These are phyloP conservation scores for Aspergillus hiratsukae DNA, from an alignment of 2,329 filamentous ascomycete genomes.

Conservation along the genomic window DNA sequence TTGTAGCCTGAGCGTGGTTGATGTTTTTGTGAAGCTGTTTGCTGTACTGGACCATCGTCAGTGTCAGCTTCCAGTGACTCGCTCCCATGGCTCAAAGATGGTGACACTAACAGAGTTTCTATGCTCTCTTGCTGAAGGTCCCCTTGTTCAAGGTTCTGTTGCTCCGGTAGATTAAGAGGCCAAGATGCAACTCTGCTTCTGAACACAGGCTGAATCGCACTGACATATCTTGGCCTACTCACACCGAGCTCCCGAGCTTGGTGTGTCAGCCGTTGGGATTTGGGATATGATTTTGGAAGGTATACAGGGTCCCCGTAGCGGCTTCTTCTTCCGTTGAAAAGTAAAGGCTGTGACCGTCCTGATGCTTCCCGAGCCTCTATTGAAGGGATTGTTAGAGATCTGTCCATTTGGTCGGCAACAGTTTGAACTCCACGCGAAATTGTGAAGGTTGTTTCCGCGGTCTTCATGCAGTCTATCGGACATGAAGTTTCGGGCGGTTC, in stretches of 20 bases:
- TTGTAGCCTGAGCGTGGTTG: not conserved
- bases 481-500: not conserved
- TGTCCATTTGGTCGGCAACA: not conserved
- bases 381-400: not conserved
- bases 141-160: not conserved
- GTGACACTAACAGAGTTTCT: not conserved
- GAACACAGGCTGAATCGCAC: not conserved
- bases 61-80: not conserved
- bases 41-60: not conserved
- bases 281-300: not conserved
- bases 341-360: not conserved
- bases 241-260: not conserved
- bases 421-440: not conserved
- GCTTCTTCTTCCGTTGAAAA: not conserved
- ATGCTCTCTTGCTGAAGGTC: not conserved
- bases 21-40: not conserved
- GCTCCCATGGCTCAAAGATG: not conserved
- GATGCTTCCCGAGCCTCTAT: not conserved
- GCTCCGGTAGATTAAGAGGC: not conserved
- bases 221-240: not conserved
- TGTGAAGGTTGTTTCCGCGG: not conserved
- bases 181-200: not conserved
- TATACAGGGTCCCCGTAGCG: not conserved
- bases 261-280: not conserved
- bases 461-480: not conserved